Conservation (phyloP, 1,139 yeast genomes). For the Eremothecium sinecaudum region DNA sequence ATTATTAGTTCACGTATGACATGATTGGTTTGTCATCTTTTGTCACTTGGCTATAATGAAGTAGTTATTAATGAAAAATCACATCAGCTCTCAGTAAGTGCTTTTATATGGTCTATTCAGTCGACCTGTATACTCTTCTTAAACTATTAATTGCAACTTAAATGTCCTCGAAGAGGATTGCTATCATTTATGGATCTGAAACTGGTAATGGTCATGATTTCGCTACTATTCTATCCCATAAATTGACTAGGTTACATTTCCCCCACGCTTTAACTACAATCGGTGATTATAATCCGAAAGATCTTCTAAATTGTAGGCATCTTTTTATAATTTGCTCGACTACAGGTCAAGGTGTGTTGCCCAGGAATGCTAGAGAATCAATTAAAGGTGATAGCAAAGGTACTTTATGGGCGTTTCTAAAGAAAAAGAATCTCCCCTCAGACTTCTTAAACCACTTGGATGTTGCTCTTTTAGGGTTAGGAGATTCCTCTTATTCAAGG, state of each 20-base stretch:
- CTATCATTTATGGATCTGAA: conserved; percentile 80
- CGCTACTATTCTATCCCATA: conserved; percentile 55
- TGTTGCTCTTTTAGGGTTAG: conserved; percentile 77
- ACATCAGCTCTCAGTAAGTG: no score
- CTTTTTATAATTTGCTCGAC: conserved; percentile 75
- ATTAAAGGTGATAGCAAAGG: conserved; percentile 24
- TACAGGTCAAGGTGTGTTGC: conserved; percentile 93
- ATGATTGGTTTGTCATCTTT: no score
- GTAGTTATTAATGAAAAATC: no score
- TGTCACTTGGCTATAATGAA: no score
- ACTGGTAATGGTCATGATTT: conserved; percentile 88
- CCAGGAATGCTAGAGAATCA: conserved; percentile 48
- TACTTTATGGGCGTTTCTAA: conserved; percentile 60
- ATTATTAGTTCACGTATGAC: no score
- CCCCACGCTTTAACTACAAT: conserved; percentile 44
- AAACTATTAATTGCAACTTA: no score
- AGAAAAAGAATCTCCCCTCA: conserved; percentile 56
- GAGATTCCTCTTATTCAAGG: conserved; percentile 87
- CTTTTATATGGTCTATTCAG: no score
- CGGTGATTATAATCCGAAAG: conserved; percentile 52
- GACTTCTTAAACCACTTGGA: conserved; percentile 53
- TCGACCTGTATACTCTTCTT: no score
- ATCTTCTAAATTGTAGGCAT: conserved; percentile 40
- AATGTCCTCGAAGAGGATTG: conserved; percentile 31
- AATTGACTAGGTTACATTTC: conserved; percentile 48